Evolutionary conservation across 371 early-diverging fungal species (phyloP).

Genomic region (Mortierella sp.): DNA sequence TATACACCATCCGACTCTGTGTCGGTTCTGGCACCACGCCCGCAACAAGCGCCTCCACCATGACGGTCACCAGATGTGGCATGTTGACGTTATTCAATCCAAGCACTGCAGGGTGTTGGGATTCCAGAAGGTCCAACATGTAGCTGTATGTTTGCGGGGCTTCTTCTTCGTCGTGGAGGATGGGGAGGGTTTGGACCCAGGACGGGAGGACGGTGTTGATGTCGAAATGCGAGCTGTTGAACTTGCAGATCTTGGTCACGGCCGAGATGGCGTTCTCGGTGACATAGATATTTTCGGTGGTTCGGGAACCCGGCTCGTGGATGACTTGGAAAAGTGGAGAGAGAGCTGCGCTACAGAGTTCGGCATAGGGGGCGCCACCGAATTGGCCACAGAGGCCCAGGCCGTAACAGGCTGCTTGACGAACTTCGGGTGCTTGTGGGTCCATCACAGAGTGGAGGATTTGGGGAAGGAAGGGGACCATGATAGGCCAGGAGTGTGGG

Average conservation of each 20-base stretch:
- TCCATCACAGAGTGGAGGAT: slow-evolving; percentile 75
- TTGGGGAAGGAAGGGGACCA: slow-evolving; percentile 76
- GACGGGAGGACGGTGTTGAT: slow-evolving; percentile 74
- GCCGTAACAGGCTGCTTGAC: slow-evolving; percentile 95
- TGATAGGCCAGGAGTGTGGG: slow-evolving; percentile 80
- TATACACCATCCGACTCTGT: slow-evolving; percentile 67
- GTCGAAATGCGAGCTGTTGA: slow-evolving; percentile 70
- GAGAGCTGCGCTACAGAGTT: slow-evolving; percentile 73
- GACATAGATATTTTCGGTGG: slow-evolving; percentile 78
- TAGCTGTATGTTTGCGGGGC: slow-evolving; percentile 82
- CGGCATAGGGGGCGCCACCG: slow-evolving; percentile 84
- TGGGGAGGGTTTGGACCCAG: slow-evolving; percentile 88
- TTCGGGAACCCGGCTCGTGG: slow-evolving; percentile 74
- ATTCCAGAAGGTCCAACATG: slow-evolving; percentile 79
- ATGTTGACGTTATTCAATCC: slow-evolving; percentile 74
- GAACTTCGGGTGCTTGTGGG: slow-evolving; percentile 73
- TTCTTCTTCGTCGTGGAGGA: slow-evolving; percentile 90
- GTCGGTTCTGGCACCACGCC: slow-evolving; percentile 65
- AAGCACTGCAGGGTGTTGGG: slow-evolving; percentile 62
- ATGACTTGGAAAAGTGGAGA: slow-evolving; percentile 76
- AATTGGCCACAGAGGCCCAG: slow-evolving; percentile 89
- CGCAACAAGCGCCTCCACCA: slow-evolving; percentile 71
- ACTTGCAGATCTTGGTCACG: slow-evolving; percentile 88
- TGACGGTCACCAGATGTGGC: slow-evolving; percentile 55
- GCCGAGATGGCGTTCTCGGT: slow-evolving; percentile 95